phyloP scores from a whole-genome alignment of 164 flowering plant species.

The Vitis cinerea region DNA sequence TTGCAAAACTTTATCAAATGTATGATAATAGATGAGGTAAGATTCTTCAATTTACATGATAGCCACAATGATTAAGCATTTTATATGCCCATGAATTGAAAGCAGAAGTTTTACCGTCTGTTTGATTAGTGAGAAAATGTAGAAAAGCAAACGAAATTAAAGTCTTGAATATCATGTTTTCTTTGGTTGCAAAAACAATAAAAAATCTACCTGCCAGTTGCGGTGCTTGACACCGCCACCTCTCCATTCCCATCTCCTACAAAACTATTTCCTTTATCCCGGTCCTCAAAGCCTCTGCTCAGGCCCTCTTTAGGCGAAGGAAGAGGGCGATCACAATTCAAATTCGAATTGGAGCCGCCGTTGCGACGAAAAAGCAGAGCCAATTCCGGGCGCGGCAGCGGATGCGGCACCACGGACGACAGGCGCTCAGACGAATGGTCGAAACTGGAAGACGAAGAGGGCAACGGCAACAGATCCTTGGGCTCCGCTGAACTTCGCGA shows the following conservation, averaged over 20 bases:
- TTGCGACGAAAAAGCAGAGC: not conserved
- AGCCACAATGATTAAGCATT: not conserved
- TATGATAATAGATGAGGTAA: not conserved
- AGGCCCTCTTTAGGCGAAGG: constrained; percentile 32
- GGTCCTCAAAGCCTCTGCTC: constrained; percentile 13
- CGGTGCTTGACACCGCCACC: not conserved
- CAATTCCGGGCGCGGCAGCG: constrained; percentile 29
- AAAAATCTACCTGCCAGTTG: constrained; percentile 10
- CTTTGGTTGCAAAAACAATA: not conserved
- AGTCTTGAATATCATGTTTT: not conserved
- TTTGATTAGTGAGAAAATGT: not conserved
- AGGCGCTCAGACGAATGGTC: not conserved
- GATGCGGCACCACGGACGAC: constrained; percentile 17
- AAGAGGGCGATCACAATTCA: constrained; percentile 10
- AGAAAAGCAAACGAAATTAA: not conserved
- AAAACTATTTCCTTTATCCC: constrained; percentile 7
- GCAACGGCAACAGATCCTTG: not conserved
- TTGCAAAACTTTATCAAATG: not conserved
- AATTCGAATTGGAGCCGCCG: constrained; percentile 1
- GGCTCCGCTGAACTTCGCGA: not conserved
- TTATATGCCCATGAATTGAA: not conserved
- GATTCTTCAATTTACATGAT: not conserved
- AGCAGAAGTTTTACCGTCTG: not conserved
- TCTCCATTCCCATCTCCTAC: constrained; percentile 8
- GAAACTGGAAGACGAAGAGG: not conserved